A percentile compares a stretch with the other conserved stretches of the same genome.
phyloP scores from a whole-genome alignment of 1,284 basidiomycete genomes.

The Apiotrichum porosum region DNA sequence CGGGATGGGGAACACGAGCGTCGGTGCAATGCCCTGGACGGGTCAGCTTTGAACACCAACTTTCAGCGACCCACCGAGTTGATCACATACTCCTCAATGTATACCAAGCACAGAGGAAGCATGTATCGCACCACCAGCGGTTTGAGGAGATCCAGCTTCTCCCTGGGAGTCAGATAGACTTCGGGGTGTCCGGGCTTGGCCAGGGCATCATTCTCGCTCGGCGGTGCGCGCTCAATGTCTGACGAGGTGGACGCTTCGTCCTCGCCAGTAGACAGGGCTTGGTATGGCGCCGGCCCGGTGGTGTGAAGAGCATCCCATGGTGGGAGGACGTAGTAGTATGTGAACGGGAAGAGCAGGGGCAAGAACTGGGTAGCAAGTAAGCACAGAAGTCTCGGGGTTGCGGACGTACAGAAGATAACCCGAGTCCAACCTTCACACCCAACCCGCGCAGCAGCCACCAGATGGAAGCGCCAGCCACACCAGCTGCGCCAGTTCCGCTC shows the following conservation, averaged over 20 bases:
- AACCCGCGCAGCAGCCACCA: constrained; percentile 91
- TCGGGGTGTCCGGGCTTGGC: constrained; percentile 1
- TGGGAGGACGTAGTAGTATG: constrained; percentile 72
- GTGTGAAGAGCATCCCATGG: constrained; percentile 16
- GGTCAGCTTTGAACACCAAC: not conserved
- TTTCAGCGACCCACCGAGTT: constrained; percentile 61
- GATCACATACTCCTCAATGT: constrained; percentile 84
- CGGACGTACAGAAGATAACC: constrained; percentile 56
- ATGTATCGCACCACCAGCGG: constrained; percentile 70
- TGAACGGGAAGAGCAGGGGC: constrained; percentile 67
- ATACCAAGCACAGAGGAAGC: constrained; percentile 48
- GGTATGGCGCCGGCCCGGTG: constrained; percentile 13
- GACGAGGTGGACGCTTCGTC: constrained; percentile 11
- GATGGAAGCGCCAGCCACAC: constrained; percentile 81
- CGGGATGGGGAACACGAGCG: constrained; percentile 84
- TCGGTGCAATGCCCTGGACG: constrained; percentile 77
- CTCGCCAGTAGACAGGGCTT: constrained; percentile 26
- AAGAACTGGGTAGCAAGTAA: constrained; percentile 56
- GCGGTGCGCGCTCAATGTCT: too few species aligned
- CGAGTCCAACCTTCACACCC: constrained; percentile 78
- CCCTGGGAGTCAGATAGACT: constrained; percentile 54
- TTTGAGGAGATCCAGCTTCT: constrained; percentile 70
- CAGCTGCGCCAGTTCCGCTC: constrained; percentile 89
- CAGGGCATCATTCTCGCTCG: not conserved
- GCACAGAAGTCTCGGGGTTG: too few species aligned